Evolutionary conservation across 768 basidiomycete genomes (phyloP), one percentile per base, ranked within the genome.

Genomic region (Mycena sanguinolenta): DNA sequence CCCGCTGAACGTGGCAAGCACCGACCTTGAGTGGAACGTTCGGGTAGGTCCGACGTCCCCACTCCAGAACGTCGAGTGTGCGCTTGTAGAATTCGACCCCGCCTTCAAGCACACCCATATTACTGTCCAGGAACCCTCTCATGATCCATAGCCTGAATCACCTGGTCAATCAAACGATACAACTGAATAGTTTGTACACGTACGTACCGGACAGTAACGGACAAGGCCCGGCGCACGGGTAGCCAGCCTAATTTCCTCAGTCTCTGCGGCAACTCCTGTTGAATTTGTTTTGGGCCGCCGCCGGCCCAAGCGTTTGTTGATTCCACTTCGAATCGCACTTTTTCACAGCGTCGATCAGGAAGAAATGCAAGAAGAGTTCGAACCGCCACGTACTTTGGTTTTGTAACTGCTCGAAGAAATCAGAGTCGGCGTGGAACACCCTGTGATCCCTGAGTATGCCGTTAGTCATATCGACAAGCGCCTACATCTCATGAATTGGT

Each of bases 31-130:
- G 65, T 1, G 82, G 71, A 10, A 87, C 82, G 67, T 86, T 73
- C 38, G 79, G 73, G 83, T 85, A 88, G 9, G 70, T 61, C 28
- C 74, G 71, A 4, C 75, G 63, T 25, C 88, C 87, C 83, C 86
- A 85, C 36, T 84, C 76, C 4, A 87, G 75, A 21, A 87, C 68
- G 17, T 85, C 83, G 23, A 86, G 62, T 6, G 81, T 82, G 9
- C 78, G 76, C 17, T 76, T 74, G 46, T 79, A 81, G 50, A 79
- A 84, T 66, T 83, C 79, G n/a, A 83, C 63, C 83, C 85, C 85
- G 75, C 44, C 50, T 16, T 27, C 55, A 0, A 36, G 30, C 9
- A 19, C 58, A 7, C 71, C 66, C 42, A 68, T 61, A 21, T 68
- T 68, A 2, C 30, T 25, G 27, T 72, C 71, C 23, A 72, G 1